Evolutionary conservation across 2,329 filamentous ascomycete species (phyloP), one percentile per base, ranked within the genome.

Genomic region (Cercospora sp.): DNA sequence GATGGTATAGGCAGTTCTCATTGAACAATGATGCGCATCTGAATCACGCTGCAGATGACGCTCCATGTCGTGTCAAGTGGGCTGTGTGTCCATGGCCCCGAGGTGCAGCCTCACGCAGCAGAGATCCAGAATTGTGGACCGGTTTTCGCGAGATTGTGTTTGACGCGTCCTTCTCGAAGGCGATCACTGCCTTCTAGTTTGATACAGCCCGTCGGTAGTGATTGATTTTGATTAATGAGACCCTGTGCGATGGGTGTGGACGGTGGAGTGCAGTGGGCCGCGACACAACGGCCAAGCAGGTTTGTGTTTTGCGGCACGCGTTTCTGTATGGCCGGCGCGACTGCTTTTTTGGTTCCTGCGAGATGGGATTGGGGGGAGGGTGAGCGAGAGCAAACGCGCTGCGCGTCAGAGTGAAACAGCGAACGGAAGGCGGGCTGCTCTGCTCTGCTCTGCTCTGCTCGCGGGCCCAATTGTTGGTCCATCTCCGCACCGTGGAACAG

Each of bases 391-490:
- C 45, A 23, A 33, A 61, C 59, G 40, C 26, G 55, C 55, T 60
- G 63, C 53, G 59, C 59, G 63, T 60, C 55, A 42, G 55, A 65
- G 63, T 65, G 72, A 75, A 73, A 74, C 72, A 6, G 36, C 16
- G 36, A 40, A 16, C 36, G 36, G 36, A 6, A 40, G 36, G 13
- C 36, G 36, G 36, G 36, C 36, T 16, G 16, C n/a, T n/a, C 36
- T 40, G 36, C 36, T n/a, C 36, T 40, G 33, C 33, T 16, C 36
- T 40, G 36, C 16, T 40, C 36, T 16, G 36, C 16, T 40, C 36
- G 16, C 18, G 12, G 42, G 42, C 42, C 18, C 42, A 18, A 62
- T 62, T 23, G 60, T 60, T 36, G 60, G 60, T 26, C 33, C 31
- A 58, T 66, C 64, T 30, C 12, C 53, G 36, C 30, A 53, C 36